phyloP scores from a whole-genome alignment of 805 yeast genomes.

The Candida maris region DNA sequence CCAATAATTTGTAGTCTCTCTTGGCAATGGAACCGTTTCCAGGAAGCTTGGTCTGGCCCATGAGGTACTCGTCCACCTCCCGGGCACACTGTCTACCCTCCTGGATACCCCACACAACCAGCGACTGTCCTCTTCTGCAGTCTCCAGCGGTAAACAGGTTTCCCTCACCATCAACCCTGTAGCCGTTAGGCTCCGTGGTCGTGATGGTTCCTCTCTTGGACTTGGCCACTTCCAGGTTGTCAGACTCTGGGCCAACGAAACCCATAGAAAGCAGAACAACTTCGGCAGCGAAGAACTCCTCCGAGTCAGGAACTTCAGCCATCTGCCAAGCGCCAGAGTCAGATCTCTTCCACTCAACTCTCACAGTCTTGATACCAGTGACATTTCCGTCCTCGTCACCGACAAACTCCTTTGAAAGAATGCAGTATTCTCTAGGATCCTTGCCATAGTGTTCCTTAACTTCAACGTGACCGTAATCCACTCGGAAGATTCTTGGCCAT shows the following conservation, averaged over 20 bases:
- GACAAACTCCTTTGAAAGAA: slow-evolving; percentile 90
- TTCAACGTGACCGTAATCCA: slow-evolving; percentile 96
- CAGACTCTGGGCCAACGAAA: slow-evolving; percentile 92
- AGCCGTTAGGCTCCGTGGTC: slow-evolving; percentile 57
- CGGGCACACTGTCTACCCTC: slow-evolving; percentile 99
- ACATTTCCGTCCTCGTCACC: slow-evolving; percentile 95
- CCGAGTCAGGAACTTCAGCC: slow-evolving; percentile 95
- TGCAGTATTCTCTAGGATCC: slow-evolving; percentile 96
- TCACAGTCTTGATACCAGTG: slow-evolving; percentile 89
- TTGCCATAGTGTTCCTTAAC: slow-evolving; percentile 92
- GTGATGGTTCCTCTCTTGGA: slow-evolving; percentile 83
- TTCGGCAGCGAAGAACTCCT: slow-evolving; percentile 93
- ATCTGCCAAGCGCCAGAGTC: slow-evolving; percentile 98
- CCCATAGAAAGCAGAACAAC: slow-evolving; percentile 95
- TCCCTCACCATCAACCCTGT: slow-evolving; percentile 58
- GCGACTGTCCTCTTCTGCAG: slow-evolving; percentile 97
- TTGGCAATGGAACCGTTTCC: slow-evolving; percentile 91
- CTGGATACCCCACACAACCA: slow-evolving; percentile 99
- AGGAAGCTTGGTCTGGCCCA: slow-evolving; percentile 80
- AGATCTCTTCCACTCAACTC: slow-evolving; percentile 97
- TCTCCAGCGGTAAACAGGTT: slow-evolving; percentile 96
- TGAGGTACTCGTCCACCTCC: slow-evolving; percentile 76
- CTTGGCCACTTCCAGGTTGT: slow-evolving; percentile 61
- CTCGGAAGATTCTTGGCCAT: slow-evolving; percentile 98
- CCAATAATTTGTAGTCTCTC: slow-evolving; percentile 73